Evolutionary conservation across 257 asterid species (phyloP), one percentile per base, ranked within the genome.

Genomic region (Gentiana dahurica): DNA sequence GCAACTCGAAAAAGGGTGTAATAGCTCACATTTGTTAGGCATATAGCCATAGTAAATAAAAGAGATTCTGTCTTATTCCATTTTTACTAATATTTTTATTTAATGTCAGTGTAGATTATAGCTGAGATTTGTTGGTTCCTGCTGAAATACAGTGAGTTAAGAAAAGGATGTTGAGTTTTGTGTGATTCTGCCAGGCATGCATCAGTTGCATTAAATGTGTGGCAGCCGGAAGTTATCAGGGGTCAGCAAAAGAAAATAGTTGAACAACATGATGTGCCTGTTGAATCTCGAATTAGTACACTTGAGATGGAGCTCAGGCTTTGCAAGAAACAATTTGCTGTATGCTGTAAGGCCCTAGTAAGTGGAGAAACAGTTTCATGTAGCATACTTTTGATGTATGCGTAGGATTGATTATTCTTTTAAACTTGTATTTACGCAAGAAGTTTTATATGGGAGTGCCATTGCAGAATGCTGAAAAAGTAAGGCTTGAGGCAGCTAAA

Each of bases 181-280:
- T 68, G 47, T 59, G 62, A 55, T 61, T 55, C 51, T 68, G 50
- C 59, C 73, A 89, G 94, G 81, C 86, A 78, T 73, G 96, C 93
- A 58, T 77, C 94, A 48, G 86, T 82, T 44, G 87, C 95, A 7
- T 53, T 83, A 74, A 79, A 82, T 15, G 94, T 91, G 61, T 91
- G 98, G 98, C 98, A 91, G 73, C 98, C 98, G 4, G 96, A 82
- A 69, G 63, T 85, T 57, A 62, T 91, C 43, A 77, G 92, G 15
- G 88, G 83, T 59, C 71, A 72, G 63, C 98, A 85, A 56, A 80
- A 77, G 60, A 79, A 76, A 77, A 67, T 85, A 66, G 72, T 91
- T 63, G 78, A 83, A 73, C 98, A 91, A 66, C 73, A 69, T 71
- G 71, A 68, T 58, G 89, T 91, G 43, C 83, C 92, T 46, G 68